Conservation (phyloP, 108 stramenopile genomes). For the Stephanodiscus triporus region DNA sequence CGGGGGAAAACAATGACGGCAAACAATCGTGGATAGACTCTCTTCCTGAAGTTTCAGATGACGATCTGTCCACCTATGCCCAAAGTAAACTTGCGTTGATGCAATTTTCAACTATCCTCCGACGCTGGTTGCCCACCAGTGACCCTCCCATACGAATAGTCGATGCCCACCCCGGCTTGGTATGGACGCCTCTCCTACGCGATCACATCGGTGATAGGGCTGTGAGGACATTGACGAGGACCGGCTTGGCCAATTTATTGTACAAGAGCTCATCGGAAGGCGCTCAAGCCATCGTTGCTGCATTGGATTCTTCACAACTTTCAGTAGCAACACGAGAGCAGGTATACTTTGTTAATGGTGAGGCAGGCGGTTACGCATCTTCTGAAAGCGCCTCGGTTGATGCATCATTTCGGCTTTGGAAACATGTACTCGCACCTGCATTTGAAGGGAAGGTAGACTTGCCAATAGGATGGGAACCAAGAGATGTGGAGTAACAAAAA, state of each 20-base stretch:
- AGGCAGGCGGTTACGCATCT: conserved; percentile 34
- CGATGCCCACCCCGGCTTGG: conserved; percentile 52
- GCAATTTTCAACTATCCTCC: conserved; percentile 46
- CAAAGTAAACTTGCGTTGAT: conserved; percentile 41
- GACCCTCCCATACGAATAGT: conserved; percentile 15
- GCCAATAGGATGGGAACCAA: conserved; percentile 20
- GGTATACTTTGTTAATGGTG: conserved; percentile 45
- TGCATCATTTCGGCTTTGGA: conserved; percentile 25
- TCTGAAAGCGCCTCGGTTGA: conserved; percentile 28
- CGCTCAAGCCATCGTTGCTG: conserved; percentile 27
- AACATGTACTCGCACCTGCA: conserved; percentile 29
- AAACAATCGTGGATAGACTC: conserved; percentile 29
- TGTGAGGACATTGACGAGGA: conserved; percentile 15
- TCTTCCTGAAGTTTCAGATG: conserved; percentile 26
- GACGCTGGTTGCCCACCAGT: conserved; percentile 18
- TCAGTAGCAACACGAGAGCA: conserved; percentile 16
- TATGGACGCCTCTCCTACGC: conserved; percentile 49
- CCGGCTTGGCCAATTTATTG: conserved; percentile 40
- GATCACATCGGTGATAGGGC: conserved; percentile 38
- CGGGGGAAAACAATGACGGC: background rate
- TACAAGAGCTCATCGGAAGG: conserved; percentile 52
- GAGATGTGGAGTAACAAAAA: background rate
- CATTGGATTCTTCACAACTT: conserved; percentile 17
- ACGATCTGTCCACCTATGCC: conserved; percentile 44
- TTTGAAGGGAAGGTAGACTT: conserved; percentile 19